These are phyloP conservation scores for Blastobotrys buckinghamii DNA, from an alignment of 1,139 yeast genomes.

Conservation along the genomic window DNA sequence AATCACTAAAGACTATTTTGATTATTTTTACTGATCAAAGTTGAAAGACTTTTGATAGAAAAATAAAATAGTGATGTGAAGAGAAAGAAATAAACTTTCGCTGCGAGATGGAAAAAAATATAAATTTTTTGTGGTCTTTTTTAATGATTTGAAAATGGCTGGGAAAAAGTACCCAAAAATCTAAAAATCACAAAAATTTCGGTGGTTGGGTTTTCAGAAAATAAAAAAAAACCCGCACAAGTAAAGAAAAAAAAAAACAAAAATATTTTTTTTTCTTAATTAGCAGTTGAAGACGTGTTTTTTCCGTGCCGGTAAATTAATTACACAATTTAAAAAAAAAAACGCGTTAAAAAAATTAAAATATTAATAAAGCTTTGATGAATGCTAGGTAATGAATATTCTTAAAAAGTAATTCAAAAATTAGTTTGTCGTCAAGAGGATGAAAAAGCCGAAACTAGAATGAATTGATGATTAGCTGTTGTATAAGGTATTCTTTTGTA, in stretches of 20 bases:
- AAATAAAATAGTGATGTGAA: not conserved
- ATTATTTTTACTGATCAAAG: too few species aligned
- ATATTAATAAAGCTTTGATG: not conserved
- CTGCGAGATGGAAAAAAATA: not conserved
- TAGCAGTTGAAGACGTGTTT: not conserved
- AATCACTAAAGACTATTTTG: too few species aligned
- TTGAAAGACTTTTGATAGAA: not conserved
- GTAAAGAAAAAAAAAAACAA: not conserved
- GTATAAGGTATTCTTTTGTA: too few species aligned
- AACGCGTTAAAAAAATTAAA: too few species aligned
- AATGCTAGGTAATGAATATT: too few species aligned
- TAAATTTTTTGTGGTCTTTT: too few species aligned
- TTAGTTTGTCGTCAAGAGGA: too few species aligned
- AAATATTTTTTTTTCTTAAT: not conserved
- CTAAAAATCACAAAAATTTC: not conserved
- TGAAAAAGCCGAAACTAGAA: too few species aligned
- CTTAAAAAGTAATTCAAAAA: too few species aligned
- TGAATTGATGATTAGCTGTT: too few species aligned
- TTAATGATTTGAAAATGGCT: too few species aligned
- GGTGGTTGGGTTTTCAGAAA: not conserved
- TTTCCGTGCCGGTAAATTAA: not conserved
- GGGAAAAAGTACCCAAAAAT: not conserved
- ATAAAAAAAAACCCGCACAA: not conserved
- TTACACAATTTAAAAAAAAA: not conserved
- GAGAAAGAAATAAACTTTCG: conserved; percentile 6